Conservation (phyloP, 2,329 filamentous ascomycete genomes). For the Diaporthe batatas region DNA sequence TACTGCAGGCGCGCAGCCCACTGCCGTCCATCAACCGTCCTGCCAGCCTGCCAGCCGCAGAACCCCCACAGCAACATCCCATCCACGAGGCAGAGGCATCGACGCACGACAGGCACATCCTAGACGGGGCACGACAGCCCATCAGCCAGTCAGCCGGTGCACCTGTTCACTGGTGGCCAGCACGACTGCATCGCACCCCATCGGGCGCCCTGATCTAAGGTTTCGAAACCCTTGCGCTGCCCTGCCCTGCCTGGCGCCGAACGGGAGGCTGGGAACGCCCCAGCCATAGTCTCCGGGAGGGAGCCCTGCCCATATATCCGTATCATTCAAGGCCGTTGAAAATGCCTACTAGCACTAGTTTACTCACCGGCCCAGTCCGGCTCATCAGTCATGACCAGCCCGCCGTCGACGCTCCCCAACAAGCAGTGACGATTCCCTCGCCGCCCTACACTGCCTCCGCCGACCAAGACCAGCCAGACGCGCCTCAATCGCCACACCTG, state of each 20-base stretch:
- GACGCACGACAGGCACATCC: slow-evolving; percentile 5
- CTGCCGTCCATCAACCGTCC: slow-evolving; percentile 21
- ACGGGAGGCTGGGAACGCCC: slow-evolving; percentile 29
- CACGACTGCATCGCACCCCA: slow-evolving; percentile 3
- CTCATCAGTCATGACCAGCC: slow-evolving; percentile 1
- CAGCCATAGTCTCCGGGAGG: slow-evolving; percentile 16
- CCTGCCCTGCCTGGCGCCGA: slow-evolving; percentile 6
- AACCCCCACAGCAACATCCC: slow-evolving; percentile 28
- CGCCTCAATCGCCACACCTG: slow-evolving; percentile 20
- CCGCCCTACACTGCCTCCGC: slow-evolving; percentile 12
- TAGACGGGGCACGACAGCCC: too few relatives aligned
- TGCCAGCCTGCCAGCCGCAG: neutral
- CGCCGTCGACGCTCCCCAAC: neutral
- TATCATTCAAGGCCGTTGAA: neutral
- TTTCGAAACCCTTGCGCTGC: slow-evolving; percentile 28
- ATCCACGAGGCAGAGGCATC: slow-evolving; percentile 15
- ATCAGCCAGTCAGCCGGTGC: too few relatives aligned
- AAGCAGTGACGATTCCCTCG: slow-evolving; percentile 10
- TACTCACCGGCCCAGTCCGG: slow-evolving; percentile 25
- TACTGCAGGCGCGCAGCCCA: slow-evolving; percentile 35
- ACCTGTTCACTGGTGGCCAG: neutral
- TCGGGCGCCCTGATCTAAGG: neutral
- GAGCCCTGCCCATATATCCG: slow-evolving; percentile 18
- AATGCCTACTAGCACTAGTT: slow-evolving; percentile 8
- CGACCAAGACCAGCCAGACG: slow-evolving; percentile 2